A percentile compares a stretch with the other conserved stretches of the same genome.
These are phyloP conservation scores for Globisporangium polare DNA, from an alignment of 352 stramenopile species.

Conservation along the genomic window DNA sequence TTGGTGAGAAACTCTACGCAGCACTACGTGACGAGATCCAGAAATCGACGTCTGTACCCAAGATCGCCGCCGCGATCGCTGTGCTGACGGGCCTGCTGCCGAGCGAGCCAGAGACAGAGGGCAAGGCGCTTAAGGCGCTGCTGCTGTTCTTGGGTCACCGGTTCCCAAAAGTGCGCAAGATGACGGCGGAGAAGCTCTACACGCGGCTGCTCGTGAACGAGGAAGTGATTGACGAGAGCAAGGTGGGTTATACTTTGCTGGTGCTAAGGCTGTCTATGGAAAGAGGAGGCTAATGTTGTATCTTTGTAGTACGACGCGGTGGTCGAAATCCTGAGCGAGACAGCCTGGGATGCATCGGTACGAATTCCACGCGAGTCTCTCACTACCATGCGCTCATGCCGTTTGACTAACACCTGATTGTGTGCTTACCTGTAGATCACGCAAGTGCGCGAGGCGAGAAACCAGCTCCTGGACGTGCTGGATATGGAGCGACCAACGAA, in stretches of 20 bases:
- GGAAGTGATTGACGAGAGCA: slow-evolving; percentile 57
- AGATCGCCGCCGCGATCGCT: slow-evolving; percentile 61
- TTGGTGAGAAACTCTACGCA: slow-evolving; percentile 58
- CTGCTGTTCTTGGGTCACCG: slow-evolving; percentile 78
- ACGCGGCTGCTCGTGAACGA: slow-evolving; percentile 74
- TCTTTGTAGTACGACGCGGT: slow-evolving; percentile 53
- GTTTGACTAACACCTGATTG: not conserved
- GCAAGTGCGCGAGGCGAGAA: slow-evolving; percentile 42
- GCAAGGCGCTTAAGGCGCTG: slow-evolving; percentile 58
- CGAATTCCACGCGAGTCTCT: not conserved
- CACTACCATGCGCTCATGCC: no score
- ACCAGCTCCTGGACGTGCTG: slow-evolving; percentile 62
- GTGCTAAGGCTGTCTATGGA: not conserved
- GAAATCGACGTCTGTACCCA: slow-evolving; percentile 52
- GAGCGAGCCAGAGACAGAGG: slow-evolving; percentile 51
- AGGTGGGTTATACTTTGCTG: slow-evolving; percentile 27
- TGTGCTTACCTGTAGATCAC: slow-evolving; percentile 29
- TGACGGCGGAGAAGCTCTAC: slow-evolving; percentile 82
- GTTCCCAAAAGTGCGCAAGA: slow-evolving; percentile 83
- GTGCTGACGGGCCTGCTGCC: slow-evolving; percentile 73
- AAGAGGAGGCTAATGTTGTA: not conserved
- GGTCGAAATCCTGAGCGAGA: slow-evolving; percentile 76
- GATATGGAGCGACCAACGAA: slow-evolving; percentile 57
- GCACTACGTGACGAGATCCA: slow-evolving; percentile 69
- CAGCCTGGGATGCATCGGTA: slow-evolving; percentile 77